These are phyloP conservation scores for Leccinum subtestaceum DNA, from an alignment of 768 basidiomycete species.

Conservation along the genomic window DNA sequence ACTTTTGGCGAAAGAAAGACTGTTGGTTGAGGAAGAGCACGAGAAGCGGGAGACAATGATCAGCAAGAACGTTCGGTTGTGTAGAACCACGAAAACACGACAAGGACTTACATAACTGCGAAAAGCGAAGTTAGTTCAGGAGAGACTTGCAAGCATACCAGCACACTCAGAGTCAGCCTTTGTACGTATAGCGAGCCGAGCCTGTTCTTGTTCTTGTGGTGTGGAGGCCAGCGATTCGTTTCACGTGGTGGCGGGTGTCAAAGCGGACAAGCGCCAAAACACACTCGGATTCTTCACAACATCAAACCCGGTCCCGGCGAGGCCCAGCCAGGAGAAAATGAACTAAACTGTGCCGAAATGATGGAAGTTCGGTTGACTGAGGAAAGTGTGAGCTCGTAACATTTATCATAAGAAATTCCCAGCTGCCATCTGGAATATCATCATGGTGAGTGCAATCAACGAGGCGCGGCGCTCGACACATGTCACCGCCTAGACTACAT, in stretches of 20 bases:
- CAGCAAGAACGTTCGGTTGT: conserved; percentile 23
- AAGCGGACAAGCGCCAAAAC: conserved; percentile 27
- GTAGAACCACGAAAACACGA: conserved; percentile 22
- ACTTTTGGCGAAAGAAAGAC: conserved; percentile 19
- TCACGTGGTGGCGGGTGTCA: conserved; percentile 32
- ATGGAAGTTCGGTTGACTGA: conserved; percentile 21
- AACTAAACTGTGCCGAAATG: conserved; percentile 20
- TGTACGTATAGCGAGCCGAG: conserved; percentile 16
- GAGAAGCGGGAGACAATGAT: conserved; percentile 14
- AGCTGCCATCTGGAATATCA: conserved; percentile 7
- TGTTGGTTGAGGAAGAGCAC: conserved; percentile 14
- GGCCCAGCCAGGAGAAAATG: conserved; percentile 18
- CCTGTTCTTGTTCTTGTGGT: conserved; percentile 15
- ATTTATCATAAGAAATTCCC: conserved; percentile 31
- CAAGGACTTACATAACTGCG: conserved; percentile 36
- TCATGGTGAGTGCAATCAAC: conserved; percentile 2
- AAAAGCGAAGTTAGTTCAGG: conserved; percentile 27
- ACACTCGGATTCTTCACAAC: conserved; percentile 28
- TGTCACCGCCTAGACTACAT: background rate
- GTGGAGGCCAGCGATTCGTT: conserved; percentile 22
- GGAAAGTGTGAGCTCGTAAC: conserved; percentile 18
- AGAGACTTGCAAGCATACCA: conserved; percentile 31
- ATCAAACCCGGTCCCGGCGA: conserved; percentile 24
- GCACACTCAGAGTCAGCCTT: conserved; percentile 31
- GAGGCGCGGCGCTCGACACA: conserved; percentile 8